Conservation (phyloP, 257 asterid genomes). For the Solanum pennellii region DNA sequence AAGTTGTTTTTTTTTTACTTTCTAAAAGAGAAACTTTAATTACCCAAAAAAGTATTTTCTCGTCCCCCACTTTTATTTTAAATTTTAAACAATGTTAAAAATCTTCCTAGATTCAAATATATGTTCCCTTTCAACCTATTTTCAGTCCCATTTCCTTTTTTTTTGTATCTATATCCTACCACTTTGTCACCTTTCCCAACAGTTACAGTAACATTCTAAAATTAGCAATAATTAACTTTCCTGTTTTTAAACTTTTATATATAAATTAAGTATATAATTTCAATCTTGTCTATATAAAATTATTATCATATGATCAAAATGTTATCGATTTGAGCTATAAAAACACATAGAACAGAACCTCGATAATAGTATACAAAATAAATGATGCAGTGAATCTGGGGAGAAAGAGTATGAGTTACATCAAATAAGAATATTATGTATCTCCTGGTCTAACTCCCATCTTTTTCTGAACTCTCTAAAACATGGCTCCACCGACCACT, state of each 20-base stretch:
- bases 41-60: not conserved
- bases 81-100: not conserved
- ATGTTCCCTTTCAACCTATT: not conserved
- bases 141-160: not conserved
- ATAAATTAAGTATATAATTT: too few relatives aligned
- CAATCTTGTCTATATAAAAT: fast-evolving
- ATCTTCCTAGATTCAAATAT: not conserved
- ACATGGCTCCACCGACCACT: not conserved
- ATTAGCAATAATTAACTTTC: not conserved
- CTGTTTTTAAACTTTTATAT: not conserved
- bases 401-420: not conserved
- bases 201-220: not conserved
- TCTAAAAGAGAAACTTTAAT: not conserved
- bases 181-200: not conserved
- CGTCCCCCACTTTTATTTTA: not conserved
- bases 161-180: not conserved
- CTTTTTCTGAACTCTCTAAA: not conserved
- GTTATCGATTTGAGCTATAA: too few relatives aligned
- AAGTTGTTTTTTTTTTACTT: not conserved
- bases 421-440: not conserved
- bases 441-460: not conserved
- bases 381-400: not conserved
- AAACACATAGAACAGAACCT: too few relatives aligned
- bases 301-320: too few relatives aligned
- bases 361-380: not conserved